Conservation (phyloP, 2,329 filamentous ascomycete species). For the Arthroderma sp. region DNA sequence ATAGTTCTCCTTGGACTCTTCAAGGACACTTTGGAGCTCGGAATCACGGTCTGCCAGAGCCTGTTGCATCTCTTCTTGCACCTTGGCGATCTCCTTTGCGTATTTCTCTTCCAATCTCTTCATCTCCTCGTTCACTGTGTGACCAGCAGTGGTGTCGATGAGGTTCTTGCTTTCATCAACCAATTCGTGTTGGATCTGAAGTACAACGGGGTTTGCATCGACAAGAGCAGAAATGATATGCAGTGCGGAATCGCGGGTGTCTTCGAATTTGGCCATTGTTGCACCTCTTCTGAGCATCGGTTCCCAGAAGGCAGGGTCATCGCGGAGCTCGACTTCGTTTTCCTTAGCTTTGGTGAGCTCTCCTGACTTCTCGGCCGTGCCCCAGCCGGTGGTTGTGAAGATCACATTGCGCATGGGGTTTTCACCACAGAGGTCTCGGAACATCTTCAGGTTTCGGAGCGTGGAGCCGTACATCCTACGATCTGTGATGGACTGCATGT, state of each 20-base stretch:
- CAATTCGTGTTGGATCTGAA: constrained; percentile 2
- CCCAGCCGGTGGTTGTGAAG: constrained; percentile 3
- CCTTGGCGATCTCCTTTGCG: constrained; percentile 1
- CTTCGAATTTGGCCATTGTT: constrained; percentile 1
- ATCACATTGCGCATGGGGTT: constrained; percentile 2
- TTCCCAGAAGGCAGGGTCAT: constrained; percentile 2
- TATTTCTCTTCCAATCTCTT: constrained; percentile 5
- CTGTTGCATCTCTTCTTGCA: constrained; percentile 3
- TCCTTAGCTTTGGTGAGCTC: constrained; percentile 1
- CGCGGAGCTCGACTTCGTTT: not conserved
- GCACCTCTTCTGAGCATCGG: constrained; percentile 4
- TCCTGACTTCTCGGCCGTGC: constrained; percentile 3
- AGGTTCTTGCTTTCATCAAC: constrained; percentile 2
- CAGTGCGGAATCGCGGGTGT: not conserved
- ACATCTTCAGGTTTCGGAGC: constrained; percentile 3
- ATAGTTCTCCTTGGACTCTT: constrained; percentile 4
- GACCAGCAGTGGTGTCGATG: constrained; percentile 1
- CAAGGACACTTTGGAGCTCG: constrained; percentile 1
- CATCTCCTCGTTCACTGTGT: constrained; percentile 3
- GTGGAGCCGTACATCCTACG: constrained; percentile 4
- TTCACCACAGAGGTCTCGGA: constrained; percentile 4
- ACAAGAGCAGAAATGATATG: not conserved
- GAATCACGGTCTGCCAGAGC: constrained; percentile 2
- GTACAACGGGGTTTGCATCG: constrained; percentile 1
- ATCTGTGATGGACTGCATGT: constrained; percentile 5